Evolutionary conservation across 306 rosid species (phyloP), one percentile per base, ranked within the genome.

Genomic region (Medicago arabica): DNA sequence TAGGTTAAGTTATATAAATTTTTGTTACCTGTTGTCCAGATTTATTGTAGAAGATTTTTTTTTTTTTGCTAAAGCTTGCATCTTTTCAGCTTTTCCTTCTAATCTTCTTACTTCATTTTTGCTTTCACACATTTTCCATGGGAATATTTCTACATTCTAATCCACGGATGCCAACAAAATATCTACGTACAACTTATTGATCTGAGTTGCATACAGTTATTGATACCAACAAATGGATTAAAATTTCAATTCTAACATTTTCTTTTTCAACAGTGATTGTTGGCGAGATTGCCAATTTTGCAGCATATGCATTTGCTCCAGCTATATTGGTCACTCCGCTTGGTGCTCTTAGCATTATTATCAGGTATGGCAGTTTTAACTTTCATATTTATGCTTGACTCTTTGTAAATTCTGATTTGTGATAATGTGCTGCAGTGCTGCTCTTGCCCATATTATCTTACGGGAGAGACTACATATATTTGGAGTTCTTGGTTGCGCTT

Each of bases 271-370:
- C 98, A 96, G 99, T 96, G 99, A 88, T 92, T 69, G 93, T 96
- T 8, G 99, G 99, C 41, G 99, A 96, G 89, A 84, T 92, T 82
- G 99, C 99, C 72, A 96, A 96, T 88, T 95, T 95, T 83, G 99
- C 98, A 1, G 99, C 99, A 59, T 95, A 95, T 82, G 99, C 99
- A 38, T 95, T 95, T 86, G 99, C 99, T 5, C 99, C 99, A 25
- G 99, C 99, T 68, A 86, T 96, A 74, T 87, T 96, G 85, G 99
- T 96, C 78, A 96, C 99, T 60, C 99, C 99, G 67, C 98, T 96
- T 80, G 99, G 99, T 68, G 99, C 99, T 80, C 93, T 96, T 82
- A 96, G 99, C 91, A 92, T 96, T 50, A 96, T 96, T 85, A 96
- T 96, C 89, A 96, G 99, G 99, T 82, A 92, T 72, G 93, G 74